phyloP scores from a whole-genome alignment of 257 asterid genomes.

The Solanum bukasovii region DNA sequence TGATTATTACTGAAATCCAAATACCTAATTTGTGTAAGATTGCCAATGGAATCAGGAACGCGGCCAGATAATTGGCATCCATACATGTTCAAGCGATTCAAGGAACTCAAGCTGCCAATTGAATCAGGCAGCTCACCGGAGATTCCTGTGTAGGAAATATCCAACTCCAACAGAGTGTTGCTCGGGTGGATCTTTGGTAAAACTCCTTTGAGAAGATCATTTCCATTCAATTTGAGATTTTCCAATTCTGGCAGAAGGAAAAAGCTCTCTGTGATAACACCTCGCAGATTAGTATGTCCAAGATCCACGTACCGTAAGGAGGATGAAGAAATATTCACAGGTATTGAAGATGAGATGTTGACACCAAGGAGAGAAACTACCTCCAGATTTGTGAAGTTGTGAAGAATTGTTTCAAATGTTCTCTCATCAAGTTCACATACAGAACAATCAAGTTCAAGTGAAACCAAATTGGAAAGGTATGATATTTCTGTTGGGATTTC shows the following conservation, averaged over 20 bases:
- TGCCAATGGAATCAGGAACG: background rate
- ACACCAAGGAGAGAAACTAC: rapidly evolving
- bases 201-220: background rate
- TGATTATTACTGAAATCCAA: background rate
- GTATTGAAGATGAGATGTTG: no score
- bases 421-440: no score
- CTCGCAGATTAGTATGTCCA: no score
- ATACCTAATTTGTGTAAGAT: background rate
- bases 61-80: background rate
- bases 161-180: background rate
- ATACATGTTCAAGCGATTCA: rapidly evolving
- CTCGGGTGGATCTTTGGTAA: background rate
- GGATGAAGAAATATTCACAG: no score
- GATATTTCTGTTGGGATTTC: background rate
- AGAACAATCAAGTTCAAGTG: background rate
- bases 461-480: background rate
- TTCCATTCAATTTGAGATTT: rapidly evolving
- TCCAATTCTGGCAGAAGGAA: no score
- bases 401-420: no score
- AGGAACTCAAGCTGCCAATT: background rate
- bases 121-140: background rate
- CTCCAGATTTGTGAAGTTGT: no score
- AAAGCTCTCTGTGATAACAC: no score
- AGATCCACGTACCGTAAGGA: no score
- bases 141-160: background rate